Evolutionary conservation across 2,329 filamentous ascomycete genomes (phyloP), one percentile per base, ranked within the genome.

Genomic region (Septoria petroselini): DNA sequence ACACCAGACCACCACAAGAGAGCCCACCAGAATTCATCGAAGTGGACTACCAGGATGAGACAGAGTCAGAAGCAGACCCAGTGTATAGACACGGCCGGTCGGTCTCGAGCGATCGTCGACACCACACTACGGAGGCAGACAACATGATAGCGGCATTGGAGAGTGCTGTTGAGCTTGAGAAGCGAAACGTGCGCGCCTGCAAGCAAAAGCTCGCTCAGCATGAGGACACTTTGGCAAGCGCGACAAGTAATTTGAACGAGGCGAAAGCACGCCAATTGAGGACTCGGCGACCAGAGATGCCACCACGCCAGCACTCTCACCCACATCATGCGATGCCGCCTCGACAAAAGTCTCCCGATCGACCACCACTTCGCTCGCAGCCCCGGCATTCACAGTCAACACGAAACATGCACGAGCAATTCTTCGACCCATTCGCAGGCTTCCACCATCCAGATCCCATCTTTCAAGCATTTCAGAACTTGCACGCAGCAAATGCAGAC

Each of bases 201-300:
- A 58, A 62, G 46, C 58, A 57, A 41, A 54, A 48, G 17, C 57
- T 63, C 2, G 57, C 63, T 39, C 55, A 41, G 4, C 60, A 59
- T 23, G 60, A 63, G 38, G 21, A 17, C 7, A 46, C 56, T 11
- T 47, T 57, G 14, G 49, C 45, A 5, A 48, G 44, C 18, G 60
- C 60, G 7, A 48, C 44, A 17, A 51, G 29, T 17, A 50, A 43
- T 41, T 23, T 56, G 18, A 42, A 53, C 27, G 58, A 55, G 34
- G 40, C 43, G 4, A 54, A 35, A 25, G 52, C 54, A 14, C 35
- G 35, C 14, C 46, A 51, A 33, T 30, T 33, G 4, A 48, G 50
- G 25, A 53, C 40, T 9, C 48, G 29, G 15, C 33, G 48, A 41
- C 38, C 41, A 29, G 25, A 39, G 4, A 14, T 33, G 7, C 50